Conservation (phyloP, 257 asterid species). For the Coffea eugenioides region DNA sequence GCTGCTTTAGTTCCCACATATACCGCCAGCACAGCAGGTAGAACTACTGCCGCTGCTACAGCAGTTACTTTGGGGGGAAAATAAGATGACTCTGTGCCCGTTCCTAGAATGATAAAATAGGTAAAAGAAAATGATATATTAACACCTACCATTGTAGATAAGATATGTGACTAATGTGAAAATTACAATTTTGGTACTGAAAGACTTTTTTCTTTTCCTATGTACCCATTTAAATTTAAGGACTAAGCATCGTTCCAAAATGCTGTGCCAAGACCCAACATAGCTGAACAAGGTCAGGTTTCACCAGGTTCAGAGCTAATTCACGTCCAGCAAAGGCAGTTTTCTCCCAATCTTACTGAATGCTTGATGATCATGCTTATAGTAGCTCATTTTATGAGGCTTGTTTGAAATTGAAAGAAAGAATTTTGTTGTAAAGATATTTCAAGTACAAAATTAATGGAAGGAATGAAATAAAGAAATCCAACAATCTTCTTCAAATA, state of each 20-base stretch:
- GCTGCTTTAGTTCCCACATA: constrained; percentile 60
- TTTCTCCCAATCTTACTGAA: constrained; percentile 6
- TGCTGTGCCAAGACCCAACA: constrained; percentile 5
- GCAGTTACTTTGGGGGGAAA: constrained; percentile 65
- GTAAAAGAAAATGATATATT: constrained; percentile 33
- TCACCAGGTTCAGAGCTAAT: constrained; percentile 5
- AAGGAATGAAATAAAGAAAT: neutral
- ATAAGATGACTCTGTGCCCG: constrained; percentile 77
- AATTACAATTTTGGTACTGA: constrained; percentile 7
- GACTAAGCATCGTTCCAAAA: constrained; percentile 5
- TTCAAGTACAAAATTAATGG: neutral
- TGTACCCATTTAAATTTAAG: constrained; percentile 3
- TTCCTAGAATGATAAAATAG: constrained; percentile 79
- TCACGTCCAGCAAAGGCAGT: neutral
- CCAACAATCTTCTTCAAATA: neutral
- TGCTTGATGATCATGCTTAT: neutral
- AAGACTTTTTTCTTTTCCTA: neutral
- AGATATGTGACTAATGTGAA: constrained; percentile 18
- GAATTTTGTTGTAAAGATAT: neutral
- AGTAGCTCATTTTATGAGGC: neutral
- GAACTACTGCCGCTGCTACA: constrained; percentile 79
- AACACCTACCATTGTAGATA: constrained; percentile 26
- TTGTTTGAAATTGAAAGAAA: neutral
- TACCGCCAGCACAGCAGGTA: constrained; percentile 60
- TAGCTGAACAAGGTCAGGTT: neutral